Evolutionary conservation across 495 filamentous ascomycete genomes (phyloP).

Genomic region (Hypoxylon perforatum): DNA sequence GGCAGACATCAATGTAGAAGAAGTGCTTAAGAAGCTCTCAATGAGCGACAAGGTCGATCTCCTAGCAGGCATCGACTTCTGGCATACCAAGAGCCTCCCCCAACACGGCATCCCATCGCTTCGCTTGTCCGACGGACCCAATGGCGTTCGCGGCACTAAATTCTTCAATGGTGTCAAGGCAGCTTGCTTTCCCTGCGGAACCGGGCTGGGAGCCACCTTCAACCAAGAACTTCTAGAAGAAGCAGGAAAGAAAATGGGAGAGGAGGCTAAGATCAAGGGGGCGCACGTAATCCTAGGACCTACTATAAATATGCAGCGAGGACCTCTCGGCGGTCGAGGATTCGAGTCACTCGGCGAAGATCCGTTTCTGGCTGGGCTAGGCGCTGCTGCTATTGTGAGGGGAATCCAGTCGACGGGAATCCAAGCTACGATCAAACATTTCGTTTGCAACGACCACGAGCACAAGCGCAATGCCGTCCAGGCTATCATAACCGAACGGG

Average conservation of each 20-base stretch:
- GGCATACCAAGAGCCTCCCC: conserved; percentile 70
- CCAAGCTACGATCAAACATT: conserved; percentile 81
- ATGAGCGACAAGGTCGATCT: conserved; percentile 71
- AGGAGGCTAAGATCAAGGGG: conserved; percentile 76
- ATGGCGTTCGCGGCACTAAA: conserved; percentile 77
- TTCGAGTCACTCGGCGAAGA: conserved; percentile 84
- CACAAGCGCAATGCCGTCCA: conserved; percentile 75
- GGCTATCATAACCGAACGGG: conserved; percentile 73
- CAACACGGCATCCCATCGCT: conserved; percentile 69
- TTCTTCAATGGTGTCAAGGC: conserved; percentile 77
- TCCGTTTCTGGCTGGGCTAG: conserved; percentile 73
- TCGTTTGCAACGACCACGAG: conserved; percentile 85
- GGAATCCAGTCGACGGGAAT: conserved; percentile 78
- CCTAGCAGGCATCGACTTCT: conserved; percentile 71
- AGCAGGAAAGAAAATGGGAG: conserved; percentile 71
- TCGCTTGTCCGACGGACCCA: conserved; percentile 78
- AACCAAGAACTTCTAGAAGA: conserved; percentile 69
- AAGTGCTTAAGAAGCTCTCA: conserved; percentile 69
- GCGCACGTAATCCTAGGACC: conserved; percentile 78
- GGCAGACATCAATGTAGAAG: conserved; percentile 70
- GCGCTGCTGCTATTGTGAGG: conserved; percentile 73
- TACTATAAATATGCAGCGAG: conserved; percentile 81
- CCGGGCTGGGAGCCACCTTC: conserved; percentile 78
- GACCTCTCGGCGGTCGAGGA: conserved; percentile 78
- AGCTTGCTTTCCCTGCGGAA: conserved; percentile 76